Percentiles rank a stretch among this genome's conserved stretches.
Conservation (phyloP, 257 asterid species). For the Nicotiana benthamiana region DNA sequence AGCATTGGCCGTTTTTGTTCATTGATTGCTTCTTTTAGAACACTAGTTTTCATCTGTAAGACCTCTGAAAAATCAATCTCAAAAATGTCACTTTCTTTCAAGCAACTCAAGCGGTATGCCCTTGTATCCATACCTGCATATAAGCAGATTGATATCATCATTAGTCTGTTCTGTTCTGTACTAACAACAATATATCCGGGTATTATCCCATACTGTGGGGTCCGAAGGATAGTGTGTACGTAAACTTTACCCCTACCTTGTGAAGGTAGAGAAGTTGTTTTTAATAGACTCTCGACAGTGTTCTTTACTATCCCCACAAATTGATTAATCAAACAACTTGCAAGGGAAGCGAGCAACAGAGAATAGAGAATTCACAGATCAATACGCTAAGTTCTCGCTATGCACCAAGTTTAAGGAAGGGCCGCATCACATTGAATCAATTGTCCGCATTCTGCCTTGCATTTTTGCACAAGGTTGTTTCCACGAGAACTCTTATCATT, state of each 20-base stretch:
- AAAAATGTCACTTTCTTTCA: slow-evolving; percentile 70
- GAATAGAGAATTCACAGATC: not conserved
- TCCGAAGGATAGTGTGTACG: too few relatives aligned
- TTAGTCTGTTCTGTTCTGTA: not conserved
- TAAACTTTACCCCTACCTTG: too few relatives aligned
- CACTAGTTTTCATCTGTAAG: slow-evolving; percentile 52
- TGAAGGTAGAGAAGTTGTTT: too few relatives aligned
- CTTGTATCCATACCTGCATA: slow-evolving; percentile 92
- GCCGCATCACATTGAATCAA: too few relatives aligned
- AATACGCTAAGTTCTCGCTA: not conserved
- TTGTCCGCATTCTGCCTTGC: too few relatives aligned
- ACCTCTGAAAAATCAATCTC: slow-evolving; percentile 88
- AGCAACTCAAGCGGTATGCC: slow-evolving; percentile 72
- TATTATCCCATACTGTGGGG: too few relatives aligned
- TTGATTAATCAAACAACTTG: not conserved
- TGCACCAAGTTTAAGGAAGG: too few relatives aligned
- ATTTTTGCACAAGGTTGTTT: too few relatives aligned
- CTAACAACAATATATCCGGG: too few relatives aligned
- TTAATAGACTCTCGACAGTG: too few relatives aligned
- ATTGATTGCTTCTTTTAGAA: slow-evolving; percentile 60
- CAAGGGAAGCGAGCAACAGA: not conserved
- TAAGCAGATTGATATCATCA: slow-evolving; percentile 7
- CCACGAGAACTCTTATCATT: too few relatives aligned
- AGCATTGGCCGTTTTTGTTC: slow-evolving; percentile 42
- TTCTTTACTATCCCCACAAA: not conserved